These are phyloP conservation scores for Suhomyces sp. DNA, from an alignment of 805 yeast species.

Conservation along the genomic window DNA sequence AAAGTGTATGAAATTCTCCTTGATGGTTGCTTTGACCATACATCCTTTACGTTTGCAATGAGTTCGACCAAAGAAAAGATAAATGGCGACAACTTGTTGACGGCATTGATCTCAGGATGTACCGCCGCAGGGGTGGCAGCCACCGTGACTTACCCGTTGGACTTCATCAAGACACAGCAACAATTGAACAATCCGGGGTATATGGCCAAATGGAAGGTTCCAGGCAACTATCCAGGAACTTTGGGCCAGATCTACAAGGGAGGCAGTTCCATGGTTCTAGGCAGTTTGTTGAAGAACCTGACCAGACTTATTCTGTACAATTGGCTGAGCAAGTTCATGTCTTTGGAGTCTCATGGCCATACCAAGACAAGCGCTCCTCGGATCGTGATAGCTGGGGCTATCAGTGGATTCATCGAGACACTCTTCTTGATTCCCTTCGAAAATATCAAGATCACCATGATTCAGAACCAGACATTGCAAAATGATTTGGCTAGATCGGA, in stretches of 20 bases:
- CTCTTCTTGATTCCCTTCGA: constrained; percentile 89
- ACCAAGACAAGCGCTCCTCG: constrained; percentile 76
- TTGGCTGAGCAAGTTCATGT: constrained; percentile 66
- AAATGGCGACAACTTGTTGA: constrained; percentile 40
- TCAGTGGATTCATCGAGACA: constrained; percentile 83
- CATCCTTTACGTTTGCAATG: no score
- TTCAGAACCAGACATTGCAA: constrained; percentile 55
- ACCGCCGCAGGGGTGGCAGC: constrained; percentile 65
- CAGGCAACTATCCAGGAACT: constrained; percentile 32
- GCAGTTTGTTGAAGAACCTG: constrained; percentile 70
- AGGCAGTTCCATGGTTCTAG: constrained; percentile 71
- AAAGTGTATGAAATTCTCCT: no score
- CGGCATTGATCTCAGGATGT: constrained; percentile 60
- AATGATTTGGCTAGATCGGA: constrained; percentile 26
- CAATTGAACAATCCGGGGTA: constrained; percentile 53
- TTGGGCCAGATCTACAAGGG: constrained; percentile 51
- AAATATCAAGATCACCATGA: constrained; percentile 75
- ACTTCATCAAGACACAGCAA: constrained; percentile 61
- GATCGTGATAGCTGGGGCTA: constrained; percentile 76
- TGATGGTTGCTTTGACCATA: no score
- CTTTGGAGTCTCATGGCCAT: constrained; percentile 40
- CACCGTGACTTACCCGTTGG: constrained; percentile 68
- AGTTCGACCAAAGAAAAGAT: background rate
- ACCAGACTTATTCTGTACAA: constrained; percentile 76
- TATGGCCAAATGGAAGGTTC: constrained; percentile 34